Conservation (phyloP, 1,284 basidiomycete genomes). For the Rhodotorula sp. region DNA sequence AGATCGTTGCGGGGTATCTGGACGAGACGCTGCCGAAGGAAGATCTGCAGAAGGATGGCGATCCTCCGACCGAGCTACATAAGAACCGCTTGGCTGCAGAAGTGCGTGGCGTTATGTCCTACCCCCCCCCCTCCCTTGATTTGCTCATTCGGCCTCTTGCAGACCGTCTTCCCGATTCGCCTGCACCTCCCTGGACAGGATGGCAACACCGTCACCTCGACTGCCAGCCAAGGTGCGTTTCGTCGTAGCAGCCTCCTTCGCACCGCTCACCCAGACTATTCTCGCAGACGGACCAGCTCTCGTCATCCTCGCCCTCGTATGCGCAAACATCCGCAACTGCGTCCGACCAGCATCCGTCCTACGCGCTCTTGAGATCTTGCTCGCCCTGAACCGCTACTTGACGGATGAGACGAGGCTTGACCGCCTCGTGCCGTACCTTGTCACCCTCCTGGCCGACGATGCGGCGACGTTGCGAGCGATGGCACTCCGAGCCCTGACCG, state of each 20-base stretch:
- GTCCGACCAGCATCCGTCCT: constrained; percentile 80
- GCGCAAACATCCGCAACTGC: constrained; percentile 87
- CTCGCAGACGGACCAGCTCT: constrained; percentile 70
- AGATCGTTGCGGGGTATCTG: constrained; percentile 69
- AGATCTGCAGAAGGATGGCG: background rate
- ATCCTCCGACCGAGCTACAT: background rate
- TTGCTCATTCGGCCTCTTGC: background rate
- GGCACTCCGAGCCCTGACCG: constrained; percentile 75
- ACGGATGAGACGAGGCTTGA: constrained; percentile 96
- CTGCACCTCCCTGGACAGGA: constrained; percentile 59
- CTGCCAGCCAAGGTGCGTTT: constrained; percentile 7
- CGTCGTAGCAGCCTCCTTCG: no score
- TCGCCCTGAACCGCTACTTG: constrained; percentile 76
- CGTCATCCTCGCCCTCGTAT: constrained; percentile 76
- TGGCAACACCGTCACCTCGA: background rate
- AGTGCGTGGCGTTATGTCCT: background rate
- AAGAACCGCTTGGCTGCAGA: background rate
- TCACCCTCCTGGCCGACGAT: constrained; percentile 84
- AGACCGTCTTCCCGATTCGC: constrained; percentile 61
- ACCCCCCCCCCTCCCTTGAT: background rate
- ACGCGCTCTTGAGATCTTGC: constrained; percentile 78
- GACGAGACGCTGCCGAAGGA: constrained; percentile 50
- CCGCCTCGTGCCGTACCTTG: constrained; percentile 85
- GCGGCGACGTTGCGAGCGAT: constrained; percentile 73
- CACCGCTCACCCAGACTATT: background rate